Evolutionary conservation across 225 moss, liverwort and hornwort species (phyloP).

Genomic region (Pleurozium schreberi): DNA sequence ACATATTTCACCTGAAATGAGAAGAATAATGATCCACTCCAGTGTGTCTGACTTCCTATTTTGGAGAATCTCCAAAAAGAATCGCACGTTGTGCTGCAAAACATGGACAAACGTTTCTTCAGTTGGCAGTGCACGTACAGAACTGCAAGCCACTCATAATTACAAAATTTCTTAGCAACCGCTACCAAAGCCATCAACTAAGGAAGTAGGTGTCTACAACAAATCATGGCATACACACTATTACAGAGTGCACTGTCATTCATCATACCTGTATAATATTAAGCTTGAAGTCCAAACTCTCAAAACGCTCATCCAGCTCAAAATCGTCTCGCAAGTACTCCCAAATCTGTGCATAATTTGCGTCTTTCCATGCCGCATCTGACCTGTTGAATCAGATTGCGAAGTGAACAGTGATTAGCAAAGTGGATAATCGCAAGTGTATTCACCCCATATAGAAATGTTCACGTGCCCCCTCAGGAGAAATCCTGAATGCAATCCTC

Average conservation of each 20-base stretch:
- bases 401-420: neutral
- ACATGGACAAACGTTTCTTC: neutral
- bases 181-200: neutral
- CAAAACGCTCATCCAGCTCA: constrained; percentile 95
- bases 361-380: constrained; percentile 97
- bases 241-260: neutral
- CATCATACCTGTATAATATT: constrained; percentile 81
- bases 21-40: constrained; percentile 98
- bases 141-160: neutral
- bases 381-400: constrained; percentile 36
- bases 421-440: neutral
- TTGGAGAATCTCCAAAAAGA: constrained; percentile 93
- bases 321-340: constrained; percentile 96
- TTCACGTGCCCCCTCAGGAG: no score
- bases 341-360: constrained; percentile 97
- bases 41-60: constrained; percentile 94
- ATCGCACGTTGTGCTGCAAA: constrained; percentile 91
- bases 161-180: neutral
- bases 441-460: neutral
- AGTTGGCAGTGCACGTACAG: neutral
- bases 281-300: constrained; percentile 94
- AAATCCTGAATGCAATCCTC: neutral
- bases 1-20: constrained; percentile 92
- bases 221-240: neutral
- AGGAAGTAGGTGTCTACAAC: neutral